Percentiles rank a stretch among this genome's conserved stretches.
These are phyloP conservation scores for Suhomyces choctaworum DNA, from an alignment of 1,139 yeast species.

Conservation along the genomic window DNA sequence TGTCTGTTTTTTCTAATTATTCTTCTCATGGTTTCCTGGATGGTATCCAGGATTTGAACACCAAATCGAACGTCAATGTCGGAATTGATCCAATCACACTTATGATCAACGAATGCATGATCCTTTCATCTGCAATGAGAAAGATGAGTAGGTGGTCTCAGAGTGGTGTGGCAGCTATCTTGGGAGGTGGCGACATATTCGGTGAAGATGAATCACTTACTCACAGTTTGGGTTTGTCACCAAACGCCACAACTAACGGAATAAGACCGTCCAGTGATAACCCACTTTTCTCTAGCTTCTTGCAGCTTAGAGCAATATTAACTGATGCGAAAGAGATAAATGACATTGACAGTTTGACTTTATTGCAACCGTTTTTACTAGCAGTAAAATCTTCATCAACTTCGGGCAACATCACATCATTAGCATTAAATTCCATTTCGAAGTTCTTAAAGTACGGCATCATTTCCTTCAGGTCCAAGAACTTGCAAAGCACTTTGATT, in stretches of 20 bases:
- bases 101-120: conserved; percentile 84
- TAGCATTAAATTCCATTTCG: conserved; percentile 75
- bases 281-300: conserved; percentile 78
- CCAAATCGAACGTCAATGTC: too few species aligned
- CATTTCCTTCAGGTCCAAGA: conserved; percentile 42
- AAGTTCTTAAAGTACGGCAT: conserved; percentile 71
- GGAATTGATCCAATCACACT: conserved; percentile 80
- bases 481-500: conserved; percentile 51
- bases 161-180: conserved; percentile 85
- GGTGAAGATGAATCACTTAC: conserved; percentile 35
- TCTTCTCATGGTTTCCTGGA: too few species aligned
- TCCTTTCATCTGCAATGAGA: conserved; percentile 87
- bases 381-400: conserved; percentile 85
- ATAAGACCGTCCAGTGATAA: conserved; percentile 35
- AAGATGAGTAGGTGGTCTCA: conserved; percentile 79
- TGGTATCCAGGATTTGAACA: too few species aligned
- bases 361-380: conserved; percentile 82
- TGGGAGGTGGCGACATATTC: conserved; percentile 58
- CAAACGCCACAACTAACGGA: conserved; percentile 20
- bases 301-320: conserved; percentile 73
- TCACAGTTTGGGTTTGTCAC: conserved; percentile 26
- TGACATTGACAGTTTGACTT: conserved; percentile 67
- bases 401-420: conserved; percentile 80
- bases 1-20: too few species aligned
- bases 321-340: conserved; percentile 54